A percentile compares a stretch with the other conserved stretches of the same genome.
Conservation (phyloP, 2,329 filamentous ascomycete species). For the Penicillium brevicompactum region DNA sequence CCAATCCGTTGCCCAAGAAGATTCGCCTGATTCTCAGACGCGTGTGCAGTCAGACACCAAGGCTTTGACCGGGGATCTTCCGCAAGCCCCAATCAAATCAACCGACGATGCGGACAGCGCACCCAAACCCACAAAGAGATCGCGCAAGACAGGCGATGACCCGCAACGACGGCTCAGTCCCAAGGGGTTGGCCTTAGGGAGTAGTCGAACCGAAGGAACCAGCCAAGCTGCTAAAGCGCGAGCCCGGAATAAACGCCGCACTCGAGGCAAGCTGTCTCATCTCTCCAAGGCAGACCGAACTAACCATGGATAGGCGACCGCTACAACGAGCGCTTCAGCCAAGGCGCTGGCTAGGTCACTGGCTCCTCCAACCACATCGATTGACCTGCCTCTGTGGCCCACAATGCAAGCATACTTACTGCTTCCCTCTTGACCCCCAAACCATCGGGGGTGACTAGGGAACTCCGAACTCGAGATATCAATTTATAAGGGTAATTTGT, state of each 20-base stretch:
- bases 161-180: slow-evolving; percentile 33
- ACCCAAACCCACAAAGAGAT: slow-evolving; percentile 13
- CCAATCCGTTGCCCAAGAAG: slow-evolving; percentile 12
- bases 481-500: background rate
- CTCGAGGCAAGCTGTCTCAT: slow-evolving; percentile 28
- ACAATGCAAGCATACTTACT: background rate
- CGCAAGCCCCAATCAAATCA: background rate
- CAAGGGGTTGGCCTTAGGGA: slow-evolving; percentile 31
- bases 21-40: background rate
- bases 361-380: background rate
- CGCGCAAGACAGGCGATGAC: slow-evolving; percentile 21
- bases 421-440: background rate
- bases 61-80: background rate
- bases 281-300: background rate
- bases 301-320: slow-evolving; percentile 29
- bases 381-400: background rate
- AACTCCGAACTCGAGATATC: background rate
- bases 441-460: background rate
- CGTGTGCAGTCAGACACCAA: background rate
- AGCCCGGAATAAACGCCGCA: slow-evolving; percentile 24
- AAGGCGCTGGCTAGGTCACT: slow-evolving; percentile 13
- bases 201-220: slow-evolving; percentile 17
- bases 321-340: slow-evolving; percentile 35
- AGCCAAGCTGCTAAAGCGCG: slow-evolving; percentile 12
- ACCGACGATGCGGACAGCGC: background rate